Conservation (phyloP, 495 filamentous ascomycete genomes). For the Penicillium flavigenum region DNA sequence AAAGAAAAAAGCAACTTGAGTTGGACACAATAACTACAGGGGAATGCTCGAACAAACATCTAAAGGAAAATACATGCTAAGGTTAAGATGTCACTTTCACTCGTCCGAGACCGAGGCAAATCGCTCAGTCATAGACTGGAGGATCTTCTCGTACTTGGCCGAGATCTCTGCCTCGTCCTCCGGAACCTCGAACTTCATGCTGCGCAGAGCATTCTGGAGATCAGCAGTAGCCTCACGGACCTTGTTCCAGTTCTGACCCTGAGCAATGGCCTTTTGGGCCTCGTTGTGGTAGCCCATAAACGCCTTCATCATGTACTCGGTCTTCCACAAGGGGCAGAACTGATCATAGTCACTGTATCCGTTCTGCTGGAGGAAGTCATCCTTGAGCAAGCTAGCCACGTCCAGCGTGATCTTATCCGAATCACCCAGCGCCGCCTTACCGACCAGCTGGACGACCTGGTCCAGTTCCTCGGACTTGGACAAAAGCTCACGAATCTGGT, state of each 20-base stretch:
- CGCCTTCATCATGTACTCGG: conserved; percentile 99
- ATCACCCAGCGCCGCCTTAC: conserved; percentile 94
- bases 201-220: conserved; percentile 75
- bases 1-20: conserved; percentile 15
- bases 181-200: conserved; percentile 95
- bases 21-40: conserved; percentile 41
- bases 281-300: conserved; percentile 99
- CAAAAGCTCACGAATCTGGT: conserved; percentile 88
- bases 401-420: conserved; percentile 98
- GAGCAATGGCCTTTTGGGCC: conserved; percentile 87
- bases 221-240: conserved; percentile 86
- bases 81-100: conserved; percentile 47
- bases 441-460: conserved; percentile 97
- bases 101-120: conserved; percentile 94
- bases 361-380: conserved; percentile 99
- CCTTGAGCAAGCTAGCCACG: conserved; percentile 87
- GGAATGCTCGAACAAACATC: conserved; percentile 35
- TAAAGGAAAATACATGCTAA: conserved; percentile 29
- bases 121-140: conserved; percentile 89
- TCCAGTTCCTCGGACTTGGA: conserved; percentile 95
- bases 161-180: conserved; percentile 69
- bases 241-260: conserved; percentile 88
- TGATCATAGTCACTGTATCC: conserved; percentile 98
- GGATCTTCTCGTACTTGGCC: conserved; percentile 90
- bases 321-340: conserved; percentile 99